These are phyloP conservation scores for Aegilops speltoides DNA, from an alignment of 176 grass and related monocot species.

Conservation along the genomic window DNA sequence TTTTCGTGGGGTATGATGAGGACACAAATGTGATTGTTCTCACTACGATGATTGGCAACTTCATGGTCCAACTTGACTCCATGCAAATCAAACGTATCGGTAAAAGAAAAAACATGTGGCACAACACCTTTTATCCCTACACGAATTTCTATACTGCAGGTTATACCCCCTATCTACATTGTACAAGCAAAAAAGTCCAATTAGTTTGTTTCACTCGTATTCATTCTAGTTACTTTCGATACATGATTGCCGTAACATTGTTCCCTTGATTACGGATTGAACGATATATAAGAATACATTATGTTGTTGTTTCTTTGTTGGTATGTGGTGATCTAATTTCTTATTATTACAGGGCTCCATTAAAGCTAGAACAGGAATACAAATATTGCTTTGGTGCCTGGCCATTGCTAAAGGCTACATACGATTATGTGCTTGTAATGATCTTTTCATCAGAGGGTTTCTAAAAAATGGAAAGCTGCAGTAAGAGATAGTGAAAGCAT, in stretches of 20 bases:
- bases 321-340: neutral
- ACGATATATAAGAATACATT: neutral
- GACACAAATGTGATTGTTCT: too few relatives aligned
- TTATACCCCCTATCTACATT: neutral
- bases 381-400: neutral
- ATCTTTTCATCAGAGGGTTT: too few relatives aligned
- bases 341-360: neutral
- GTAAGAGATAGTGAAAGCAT: too few relatives aligned
- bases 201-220: neutral
- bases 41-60: neutral
- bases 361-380: too few relatives aligned
- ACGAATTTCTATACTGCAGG: neutral
- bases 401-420: neutral
- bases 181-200: neutral
- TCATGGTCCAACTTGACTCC: neutral
- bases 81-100: neutral
- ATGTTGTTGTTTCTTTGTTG: neutral
- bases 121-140: neutral
- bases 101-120: neutral
- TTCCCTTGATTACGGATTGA: neutral
- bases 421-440: neutral
- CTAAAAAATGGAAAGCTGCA: too few relatives aligned
- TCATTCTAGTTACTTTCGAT: too few relatives aligned
- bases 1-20: too few relatives aligned
- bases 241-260: neutral